Evolutionary conservation across 179 eudicot species (phyloP).

Genomic region (Carnegiea gigantea): DNA sequence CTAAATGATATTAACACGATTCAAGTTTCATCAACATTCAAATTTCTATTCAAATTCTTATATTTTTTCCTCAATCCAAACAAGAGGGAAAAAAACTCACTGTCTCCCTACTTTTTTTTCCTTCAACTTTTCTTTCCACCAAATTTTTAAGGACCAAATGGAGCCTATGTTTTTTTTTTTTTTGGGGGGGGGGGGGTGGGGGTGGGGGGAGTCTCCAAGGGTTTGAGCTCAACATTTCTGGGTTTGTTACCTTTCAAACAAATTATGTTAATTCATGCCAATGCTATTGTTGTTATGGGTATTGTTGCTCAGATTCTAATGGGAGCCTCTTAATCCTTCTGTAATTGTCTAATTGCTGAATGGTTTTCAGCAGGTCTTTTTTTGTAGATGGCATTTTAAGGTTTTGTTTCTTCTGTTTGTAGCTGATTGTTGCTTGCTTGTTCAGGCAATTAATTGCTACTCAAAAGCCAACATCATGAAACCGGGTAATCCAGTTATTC

Average conservation of each 20-base stretch:
- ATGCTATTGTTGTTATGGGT: neutral
- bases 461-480: slow-evolving; percentile 77
- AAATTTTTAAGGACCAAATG: too few relatives aligned
- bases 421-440: slow-evolving; percentile 7
- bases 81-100: too few relatives aligned
- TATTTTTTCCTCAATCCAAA: too few relatives aligned
- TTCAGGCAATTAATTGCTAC: slow-evolving; percentile 74
- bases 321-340: neutral
- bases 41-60: too few relatives aligned
- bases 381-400: neutral
- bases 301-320: neutral
- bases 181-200: neutral
- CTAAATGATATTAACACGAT: too few relatives aligned
- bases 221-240: too few relatives aligned
- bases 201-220: neutral
- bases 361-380: neutral
- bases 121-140: too few relatives aligned
- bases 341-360: neutral
- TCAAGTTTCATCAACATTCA: too few relatives aligned
- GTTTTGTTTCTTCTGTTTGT: neutral
- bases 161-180: too few relatives aligned
- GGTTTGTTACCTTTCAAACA: neutral
- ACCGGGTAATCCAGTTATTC: slow-evolving; percentile 71
- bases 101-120: too few relatives aligned
- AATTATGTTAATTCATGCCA: neutral